Base-by-base conservation (phyloP, 2,329 filamentous ascomycete species). In the Colletotrichum neosansevieriae region DNA sequence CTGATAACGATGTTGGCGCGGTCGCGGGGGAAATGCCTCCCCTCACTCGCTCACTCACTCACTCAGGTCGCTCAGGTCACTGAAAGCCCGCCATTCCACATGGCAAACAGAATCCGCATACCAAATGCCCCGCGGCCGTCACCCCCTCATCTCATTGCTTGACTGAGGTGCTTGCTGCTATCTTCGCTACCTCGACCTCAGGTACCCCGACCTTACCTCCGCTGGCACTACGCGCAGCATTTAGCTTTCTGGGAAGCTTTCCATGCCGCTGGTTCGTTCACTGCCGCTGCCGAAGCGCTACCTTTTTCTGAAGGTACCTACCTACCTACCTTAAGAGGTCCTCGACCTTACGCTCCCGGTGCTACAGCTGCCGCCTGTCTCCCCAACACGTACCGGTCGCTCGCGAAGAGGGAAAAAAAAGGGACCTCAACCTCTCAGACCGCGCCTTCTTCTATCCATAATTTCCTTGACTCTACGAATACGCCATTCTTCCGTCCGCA, bases 21-120 rank as follows among this genome's bases (percentile, higher is more conserved):
- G 51, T 54, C 34, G 17, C 51, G 11, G 34, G 34, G 17, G 15
- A 38, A 11, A 2, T 15, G 51, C n/a, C 56, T 51, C 49, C 50
- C 49, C 50, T 45, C 45, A 38, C 34, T 38, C 12, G 3, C 12
- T 38, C 36, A 11, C 36, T 38, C 36, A 4, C 12, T 38, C 36
- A 29, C 5, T 29, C 21, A 21, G 21, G 21, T 21, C 21, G 21
- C 21, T 21, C 21, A 21, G 21, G 21, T 29, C 24, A 29, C 24
- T n/a, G n/a, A n/a, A n/a, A 21, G 49, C 24, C 29, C 29, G 29
- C 47, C 59, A 67, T 67, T 63, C 64, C 65, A 59, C 38, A 68
- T 68, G 65, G 60, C 53, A 68, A 68, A 58, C n/a, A 42, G 44
- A 68, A 65, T 68, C 34, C 36, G 65, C 66, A 65, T 69, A 56